These are phyloP conservation scores for Fusarium sp. DNA, from an alignment of 2,329 filamentous ascomycete genomes.

Conservation along the genomic window DNA sequence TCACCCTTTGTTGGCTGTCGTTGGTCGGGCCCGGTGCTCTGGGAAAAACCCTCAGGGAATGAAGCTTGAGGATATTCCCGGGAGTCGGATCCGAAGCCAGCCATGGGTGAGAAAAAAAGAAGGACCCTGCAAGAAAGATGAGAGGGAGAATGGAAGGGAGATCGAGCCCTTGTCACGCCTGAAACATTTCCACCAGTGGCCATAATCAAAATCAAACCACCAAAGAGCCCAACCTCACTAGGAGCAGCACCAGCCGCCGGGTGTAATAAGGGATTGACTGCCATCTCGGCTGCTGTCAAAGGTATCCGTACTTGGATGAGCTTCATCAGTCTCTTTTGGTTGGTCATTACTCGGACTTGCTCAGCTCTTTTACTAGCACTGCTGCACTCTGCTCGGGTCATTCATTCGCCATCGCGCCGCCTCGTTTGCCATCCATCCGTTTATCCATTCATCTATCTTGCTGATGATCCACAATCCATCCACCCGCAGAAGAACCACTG, in stretches of 20 bases:
- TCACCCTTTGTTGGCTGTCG: conserved; percentile 2
- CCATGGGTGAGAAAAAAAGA: background rate
- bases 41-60: conserved; percentile 27
- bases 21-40: conserved; percentile 10
- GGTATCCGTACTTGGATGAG: background rate
- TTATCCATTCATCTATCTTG: conserved; percentile 15
- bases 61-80: conserved; percentile 27
- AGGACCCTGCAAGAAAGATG: conserved; percentile 20
- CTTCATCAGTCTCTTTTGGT: background rate
- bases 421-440: background rate
- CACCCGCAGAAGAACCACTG: conserved; percentile 24
- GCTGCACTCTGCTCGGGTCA: background rate
- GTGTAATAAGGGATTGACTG: conserved; percentile 21
- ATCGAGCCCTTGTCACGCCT: conserved; percentile 42
- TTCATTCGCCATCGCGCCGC: conserved; percentile 19
- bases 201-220: conserved; percentile 43
- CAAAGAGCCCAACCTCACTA: conserved; percentile 30
- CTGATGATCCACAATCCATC: conserved; percentile 35
- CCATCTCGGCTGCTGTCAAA: conserved; percentile 29
- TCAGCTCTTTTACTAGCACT: too few species aligned
- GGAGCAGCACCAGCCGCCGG: conserved; percentile 12
- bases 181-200: conserved; percentile 42
- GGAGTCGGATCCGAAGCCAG: conserved; percentile 29
- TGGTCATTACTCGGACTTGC: too few species aligned
- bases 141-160: conserved; percentile 36